Base-by-base conservation (phyloP, 1,284 basidiomycete genomes). In the Malassezia psittaci region DNA sequence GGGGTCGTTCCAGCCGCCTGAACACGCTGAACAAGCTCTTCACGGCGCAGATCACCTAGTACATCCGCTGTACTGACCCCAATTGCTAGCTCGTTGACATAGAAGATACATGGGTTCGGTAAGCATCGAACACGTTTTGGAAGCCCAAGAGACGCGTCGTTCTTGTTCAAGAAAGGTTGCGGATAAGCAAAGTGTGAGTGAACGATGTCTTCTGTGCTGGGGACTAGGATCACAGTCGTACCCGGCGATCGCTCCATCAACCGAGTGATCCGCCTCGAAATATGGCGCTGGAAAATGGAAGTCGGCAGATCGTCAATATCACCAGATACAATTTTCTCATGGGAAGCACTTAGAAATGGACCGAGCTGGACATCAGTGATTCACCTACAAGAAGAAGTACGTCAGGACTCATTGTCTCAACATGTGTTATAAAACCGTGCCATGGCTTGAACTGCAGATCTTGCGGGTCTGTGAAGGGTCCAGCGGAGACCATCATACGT, bases 101-200 rank as follows among this genome's bases (percentile, higher is more conserved):
- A 81, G 75, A 96, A 90, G 4, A 81, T 80, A 19, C 83, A 81
- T 0, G 94, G 94, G 68, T 96, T 96, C 1, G 93, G 87, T 10
- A 96, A 78, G 21, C 87, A 76, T 53, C 81, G 82, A 45, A 93
- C 83, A 58, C 84, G 80, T 86, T 59, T 60, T 0, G 67, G 59
- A 33, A 68, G 44, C 1, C 60, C 63, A 19, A 66, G 54, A n/a
- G 52, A 48, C 4, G 60, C 52, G 10, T 53, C 64, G 5, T 78
- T 77, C 40, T 77, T 73, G 29, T 78, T 77, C 33, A 93, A 76
- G 61, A 85, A 83, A 29, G 83, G 80, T 74, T 99, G 94, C 0
- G 94, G 94, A 74, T 84, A 94, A 12, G 88, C 55, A 13, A 41
- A 36, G 43, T 57, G 55, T 19, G 50, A 7, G 21, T 57, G 55